These are phyloP conservation scores for Thalassia testudinum DNA, from an alignment of 116 monocot species.

Conservation along the genomic window DNA sequence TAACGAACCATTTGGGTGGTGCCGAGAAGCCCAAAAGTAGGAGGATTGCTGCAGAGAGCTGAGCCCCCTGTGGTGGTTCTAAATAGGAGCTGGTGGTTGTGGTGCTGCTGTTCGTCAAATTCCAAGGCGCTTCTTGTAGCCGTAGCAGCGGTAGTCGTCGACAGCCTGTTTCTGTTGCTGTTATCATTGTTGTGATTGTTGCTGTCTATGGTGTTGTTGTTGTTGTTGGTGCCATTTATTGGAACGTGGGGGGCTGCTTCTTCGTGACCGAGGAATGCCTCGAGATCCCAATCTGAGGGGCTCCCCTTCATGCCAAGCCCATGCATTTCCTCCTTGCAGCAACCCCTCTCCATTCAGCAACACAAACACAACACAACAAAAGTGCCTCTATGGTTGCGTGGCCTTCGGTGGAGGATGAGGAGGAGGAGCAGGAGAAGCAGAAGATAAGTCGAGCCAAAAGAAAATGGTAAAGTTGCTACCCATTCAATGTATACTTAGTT, in stretches of 20 bases:
- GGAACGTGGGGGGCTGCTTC: constrained; percentile 2
- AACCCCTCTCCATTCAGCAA: too few relatives aligned
- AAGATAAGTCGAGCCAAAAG: too few relatives aligned
- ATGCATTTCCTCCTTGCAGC: too few relatives aligned
- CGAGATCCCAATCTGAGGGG: constrained; percentile 21
- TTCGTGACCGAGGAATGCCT: constrained; percentile 7
- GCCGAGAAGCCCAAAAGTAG: not conserved
- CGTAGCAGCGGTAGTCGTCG: not conserved
- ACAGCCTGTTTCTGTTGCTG: too few relatives aligned
- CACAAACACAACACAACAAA: too few relatives aligned
- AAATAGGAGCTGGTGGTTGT: not conserved
- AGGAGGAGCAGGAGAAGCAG: too few relatives aligned
- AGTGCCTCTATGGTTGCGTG: too few relatives aligned
- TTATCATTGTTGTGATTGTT: too few relatives aligned
- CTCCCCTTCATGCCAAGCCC: constrained; percentile 22
- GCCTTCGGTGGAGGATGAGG: too few relatives aligned
- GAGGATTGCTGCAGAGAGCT: not conserved
- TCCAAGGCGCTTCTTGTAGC: not conserved
- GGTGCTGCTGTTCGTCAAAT: not conserved
- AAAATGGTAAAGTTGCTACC: too few relatives aligned
- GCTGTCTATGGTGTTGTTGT: not conserved
- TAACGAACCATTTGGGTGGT: not conserved
- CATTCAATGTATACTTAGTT: too few relatives aligned
- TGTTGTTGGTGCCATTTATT: not conserved
- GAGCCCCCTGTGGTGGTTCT: not conserved